These are phyloP conservation scores for sweet orange (Citrus sinensis) DNA, from an alignment of 345 rosid species.

Conservation along the genomic window DVS_A1.0 CM039167.1:15664501-15665000, in stretches of 20 bases:
- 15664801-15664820: not conserved
- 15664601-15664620: conserved; percentile 33
- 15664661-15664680: not conserved
- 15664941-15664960: not conserved
- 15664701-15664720: not conserved
- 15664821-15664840: not conserved
- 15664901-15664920: not conserved
- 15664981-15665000: not conserved
- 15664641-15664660: not conserved
- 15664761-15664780: not conserved
- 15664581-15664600: conserved; percentile 94
- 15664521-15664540: conserved; percentile 56
- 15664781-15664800: not conserved
- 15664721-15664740: not conserved
- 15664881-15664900: not conserved
- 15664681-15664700: not conserved
- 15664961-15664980: not conserved
- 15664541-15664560: conserved; percentile 99
- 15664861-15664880: not conserved
- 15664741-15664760: not conserved
- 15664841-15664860: not conserved
- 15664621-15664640: not conserved
- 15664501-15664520: conserved; percentile 15
- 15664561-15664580: conserved; percentile 96
- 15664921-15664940: not conserved